Evolutionary conservation across 306 rosid genomes (phyloP), one percentile per base, ranked within the genome.

Genomic region (Pterocarpus macrocarpus): DNA sequence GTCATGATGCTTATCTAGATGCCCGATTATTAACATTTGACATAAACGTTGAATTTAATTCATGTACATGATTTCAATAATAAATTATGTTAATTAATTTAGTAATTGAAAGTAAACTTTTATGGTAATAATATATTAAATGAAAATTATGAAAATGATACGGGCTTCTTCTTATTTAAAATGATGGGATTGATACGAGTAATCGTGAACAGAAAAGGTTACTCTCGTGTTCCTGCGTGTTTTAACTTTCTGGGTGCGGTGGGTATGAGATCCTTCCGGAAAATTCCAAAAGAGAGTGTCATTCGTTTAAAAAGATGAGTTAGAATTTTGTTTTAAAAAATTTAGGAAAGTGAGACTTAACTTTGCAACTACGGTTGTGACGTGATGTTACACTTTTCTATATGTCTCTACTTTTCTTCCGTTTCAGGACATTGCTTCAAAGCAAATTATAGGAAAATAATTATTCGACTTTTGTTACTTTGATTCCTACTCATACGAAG

Each of bases 321-420:
- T 2, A 15, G 53, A 66, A 36, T 28, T 14, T 65, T 1, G 34
- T 39, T 2, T 39, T 39, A 1, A 55, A 38, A 14, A 77, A 43
- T 68, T 44, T 55, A 2, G 47, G 9, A 52, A 16, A 52, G 30
- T 7, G 55, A 44, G 22, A 7, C 38, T 6, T 13, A 43, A 28
- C 63, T n/a, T 61, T 44, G 61, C 47, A n/a, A 14, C n/a, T 8
- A 28, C 44, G 17, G 17, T 30, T 53, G 43, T 41, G 76, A 77
- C 66, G 69, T 43, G 76, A 78, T 32, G 76, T 39, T 56, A 63
- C 59, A 57, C 82, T 68, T 68, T 68, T 41, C 36, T 8, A 30
- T 32, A 3, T 41, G 55, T 10, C 16, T 36, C 11, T 8, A 49
- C 44, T 45, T 39, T 30, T 43, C 41, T 22, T 50, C 11, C 5